These are phyloP conservation scores for Wickerhamomyces subpelliculosus DNA, from an alignment of 805 yeast genomes.

Conservation along the genomic window DNA sequence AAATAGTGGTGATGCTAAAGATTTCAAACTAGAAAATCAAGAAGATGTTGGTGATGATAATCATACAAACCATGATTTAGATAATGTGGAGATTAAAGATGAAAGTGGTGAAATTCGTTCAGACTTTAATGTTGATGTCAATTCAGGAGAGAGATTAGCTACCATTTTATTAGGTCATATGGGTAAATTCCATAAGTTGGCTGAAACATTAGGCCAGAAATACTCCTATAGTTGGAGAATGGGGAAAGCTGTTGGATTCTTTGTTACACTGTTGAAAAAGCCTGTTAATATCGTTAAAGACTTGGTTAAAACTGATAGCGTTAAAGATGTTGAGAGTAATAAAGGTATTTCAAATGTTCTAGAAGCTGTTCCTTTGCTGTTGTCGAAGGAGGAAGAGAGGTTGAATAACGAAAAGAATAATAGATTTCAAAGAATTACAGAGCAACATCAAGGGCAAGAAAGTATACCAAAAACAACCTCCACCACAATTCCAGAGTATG, in stretches of 20 bases:
- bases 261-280: constrained; percentile 30
- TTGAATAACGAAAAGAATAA: not conserved
- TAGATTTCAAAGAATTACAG: too few relatives aligned
- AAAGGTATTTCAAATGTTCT: constrained; percentile 16
- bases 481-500: too few relatives aligned
- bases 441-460: too few relatives aligned
- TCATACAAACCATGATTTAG: constrained; percentile 18
- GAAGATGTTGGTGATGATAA: constrained; percentile 15
- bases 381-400: constrained; percentile 16
- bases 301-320: constrained; percentile 17
- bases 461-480: too few relatives aligned
- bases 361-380: constrained; percentile 18
- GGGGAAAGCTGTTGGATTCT: constrained; percentile 46
- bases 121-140: constrained; percentile 26
- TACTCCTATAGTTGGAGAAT: constrained; percentile 67
- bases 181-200: constrained; percentile 33
- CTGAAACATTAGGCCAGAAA: constrained; percentile 42
- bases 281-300: constrained; percentile 20
- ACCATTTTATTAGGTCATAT: constrained; percentile 32
- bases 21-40: constrained; percentile 17
- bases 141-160: constrained; percentile 30
- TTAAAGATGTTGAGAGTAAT: constrained; percentile 13
- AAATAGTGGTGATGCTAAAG: not conserved
- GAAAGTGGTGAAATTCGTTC: constrained; percentile 19
- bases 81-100: constrained; percentile 14